A percentile compares a stretch with the other conserved stretches of the same genome.
Evolutionary conservation across 1,284 basidiomycete species (phyloP).

Genomic region (Anthracocystis setariae): DNA sequence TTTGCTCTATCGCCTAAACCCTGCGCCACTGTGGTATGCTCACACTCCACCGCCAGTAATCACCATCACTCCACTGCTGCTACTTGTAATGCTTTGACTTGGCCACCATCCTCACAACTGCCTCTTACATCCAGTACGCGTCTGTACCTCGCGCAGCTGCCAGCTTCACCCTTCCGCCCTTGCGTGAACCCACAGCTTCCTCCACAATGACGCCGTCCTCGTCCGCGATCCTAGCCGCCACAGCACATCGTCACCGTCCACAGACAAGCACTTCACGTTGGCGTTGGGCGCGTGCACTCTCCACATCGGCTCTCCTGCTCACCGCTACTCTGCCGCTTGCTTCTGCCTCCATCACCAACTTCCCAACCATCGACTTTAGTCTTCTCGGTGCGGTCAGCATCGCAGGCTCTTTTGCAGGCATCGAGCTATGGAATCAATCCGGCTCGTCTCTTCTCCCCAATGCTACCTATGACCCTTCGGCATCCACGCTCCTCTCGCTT

Average conservation of each 20-base stretch:
- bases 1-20: neutral
- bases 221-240: slow-evolving; percentile 9
- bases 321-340: slow-evolving; percentile 13
- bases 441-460: slow-evolving; percentile 46
- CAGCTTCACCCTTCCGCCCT: slow-evolving; percentile 2
- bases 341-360: slow-evolving; percentile 37
- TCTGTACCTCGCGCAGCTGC: neutral
- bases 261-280: slow-evolving; percentile 4
- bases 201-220: neutral
- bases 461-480: slow-evolving; percentile 43
- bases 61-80: neutral
- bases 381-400: slow-evolving; percentile 59
- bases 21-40: neutral
- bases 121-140: neutral
- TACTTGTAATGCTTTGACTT: neutral
- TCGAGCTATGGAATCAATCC: slow-evolving; percentile 55
- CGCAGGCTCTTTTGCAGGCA: slow-evolving; percentile 59
- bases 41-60: neutral
- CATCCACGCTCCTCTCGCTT: slow-evolving; percentile 59
- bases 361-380: slow-evolving; percentile 63
- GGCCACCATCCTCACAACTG: neutral
- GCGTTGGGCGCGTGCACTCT: slow-evolving; percentile 20
- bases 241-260: slow-evolving; percentile 12
- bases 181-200: neutral
- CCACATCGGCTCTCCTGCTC: slow-evolving; percentile 31